Percentiles rank a stretch among this genome's conserved stretches.
Conservation (phyloP, 345 rosid species). For the Hibiscus syriacus region DNA sequence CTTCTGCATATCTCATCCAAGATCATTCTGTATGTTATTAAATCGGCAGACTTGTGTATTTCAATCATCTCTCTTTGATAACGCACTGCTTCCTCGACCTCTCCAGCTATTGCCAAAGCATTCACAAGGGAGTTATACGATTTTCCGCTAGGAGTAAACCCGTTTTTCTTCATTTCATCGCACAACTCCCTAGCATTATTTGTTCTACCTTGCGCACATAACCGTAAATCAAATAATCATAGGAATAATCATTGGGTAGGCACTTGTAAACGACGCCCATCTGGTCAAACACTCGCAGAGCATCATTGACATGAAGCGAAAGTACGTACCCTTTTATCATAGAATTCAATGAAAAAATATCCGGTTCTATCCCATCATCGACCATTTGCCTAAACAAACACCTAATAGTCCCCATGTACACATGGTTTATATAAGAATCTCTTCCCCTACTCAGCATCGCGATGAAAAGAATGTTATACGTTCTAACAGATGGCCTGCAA, state of each 20-base stretch:
- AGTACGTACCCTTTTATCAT: conserved; percentile 85
- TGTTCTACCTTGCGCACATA: conserved; percentile 82
- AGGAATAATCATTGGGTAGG: conserved; percentile 64
- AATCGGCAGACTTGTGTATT: conserved; percentile 51
- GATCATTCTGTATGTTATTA: conserved; percentile 55
- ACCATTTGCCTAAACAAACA: conserved; percentile 80
- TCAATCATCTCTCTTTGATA: conserved; percentile 76
- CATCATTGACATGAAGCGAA: conserved; percentile 86
- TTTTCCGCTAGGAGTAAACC: conserved; percentile 61
- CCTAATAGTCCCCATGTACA: conserved; percentile 79
- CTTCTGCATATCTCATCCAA: conserved; percentile 70
- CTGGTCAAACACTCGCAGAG: conserved; percentile 84
- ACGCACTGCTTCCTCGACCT: conserved; percentile 47
- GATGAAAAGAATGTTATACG: conserved; percentile 67
- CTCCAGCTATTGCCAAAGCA: conserved; percentile 73
- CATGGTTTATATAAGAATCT: conserved; percentile 59
- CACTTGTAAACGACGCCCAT: conserved; percentile 69
- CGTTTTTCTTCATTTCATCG: conserved; percentile 66
- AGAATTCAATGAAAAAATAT: conserved; percentile 51
- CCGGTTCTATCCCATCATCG: conserved; percentile 73
- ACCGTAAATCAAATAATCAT: conserved; percentile 72
- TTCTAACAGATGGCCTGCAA: conserved; percentile 65
- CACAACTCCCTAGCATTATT: conserved; percentile 64
- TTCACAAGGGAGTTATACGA: conserved; percentile 77
- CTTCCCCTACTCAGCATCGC: conserved; percentile 69